A percentile compares a stretch with the other conserved stretches of the same genome.
Evolutionary conservation across 805 yeast genomes (phyloP).

Genomic region (Lipomyces spencermartinsiae): DNA sequence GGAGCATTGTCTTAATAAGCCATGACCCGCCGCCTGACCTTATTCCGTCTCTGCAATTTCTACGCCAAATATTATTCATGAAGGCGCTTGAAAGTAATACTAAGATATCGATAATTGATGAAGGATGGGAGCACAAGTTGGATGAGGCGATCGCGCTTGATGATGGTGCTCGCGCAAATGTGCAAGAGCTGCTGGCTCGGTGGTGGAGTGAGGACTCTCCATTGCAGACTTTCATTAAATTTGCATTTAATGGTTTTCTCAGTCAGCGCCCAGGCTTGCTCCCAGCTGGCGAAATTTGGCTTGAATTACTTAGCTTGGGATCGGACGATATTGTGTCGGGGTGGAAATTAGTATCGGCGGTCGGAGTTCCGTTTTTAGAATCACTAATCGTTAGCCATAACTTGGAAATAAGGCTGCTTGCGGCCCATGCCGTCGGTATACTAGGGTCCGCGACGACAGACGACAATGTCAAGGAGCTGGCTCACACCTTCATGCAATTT

Average conservation of each 20-base stretch:
- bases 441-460: slow-evolving; percentile 20
- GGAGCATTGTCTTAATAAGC: slow-evolving; percentile 2
- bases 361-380: slow-evolving; percentile 26
- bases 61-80: slow-evolving; percentile 67
- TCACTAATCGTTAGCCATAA: slow-evolving; percentile 30
- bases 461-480: slow-evolving; percentile 1
- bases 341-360: slow-evolving; percentile 11
- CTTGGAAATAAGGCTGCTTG: slow-evolving; percentile 41
- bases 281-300: slow-evolving; percentile 39
- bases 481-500: slow-evolving; percentile 3
- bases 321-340: slow-evolving; percentile 36
- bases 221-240: slow-evolving; percentile 9
- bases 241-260: slow-evolving; percentile 19
- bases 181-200: slow-evolving; percentile 5
- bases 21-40: slow-evolving; percentile 30
- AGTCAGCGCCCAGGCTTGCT: slow-evolving; percentile 23
- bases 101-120: slow-evolving; percentile 69
- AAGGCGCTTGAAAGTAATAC: slow-evolving; percentile 59
- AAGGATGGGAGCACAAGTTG: slow-evolving; percentile 72
- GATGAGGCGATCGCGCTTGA: slow-evolving; percentile 75
- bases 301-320: slow-evolving; percentile 44
- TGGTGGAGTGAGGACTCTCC: slow-evolving; percentile 14
- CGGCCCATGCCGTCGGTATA: slow-evolving; percentile 55
- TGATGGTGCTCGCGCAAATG: slow-evolving; percentile 51
- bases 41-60: slow-evolving; percentile 56